Evolutionary conservation across 2,329 filamentous ascomycete genomes (phyloP).

Genomic region (Biscogniauxia sp.): DNA sequence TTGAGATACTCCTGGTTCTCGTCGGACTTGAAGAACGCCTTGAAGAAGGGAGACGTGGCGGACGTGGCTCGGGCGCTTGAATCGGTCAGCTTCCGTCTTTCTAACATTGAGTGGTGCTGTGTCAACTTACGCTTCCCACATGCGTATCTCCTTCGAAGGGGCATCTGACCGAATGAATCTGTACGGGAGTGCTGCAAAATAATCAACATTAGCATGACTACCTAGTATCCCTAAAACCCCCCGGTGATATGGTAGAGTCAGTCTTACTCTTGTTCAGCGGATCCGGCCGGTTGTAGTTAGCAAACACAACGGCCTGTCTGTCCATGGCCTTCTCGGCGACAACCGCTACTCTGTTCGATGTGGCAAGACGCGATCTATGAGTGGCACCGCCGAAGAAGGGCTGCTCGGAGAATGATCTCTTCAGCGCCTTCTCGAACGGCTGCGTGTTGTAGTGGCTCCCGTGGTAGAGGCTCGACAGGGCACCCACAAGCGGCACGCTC

Average conservation of each 20-base stretch:
- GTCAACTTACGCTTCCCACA: conserved; percentile 33
- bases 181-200: conserved; percentile 24
- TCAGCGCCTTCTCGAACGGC: conserved; percentile 27
- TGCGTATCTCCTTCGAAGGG: conserved; percentile 28
- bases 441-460: conserved; percentile 33
- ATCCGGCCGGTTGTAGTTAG: conserved; percentile 34
- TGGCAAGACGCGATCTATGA: conserved; percentile 23
- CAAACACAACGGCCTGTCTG: conserved; percentile 29
- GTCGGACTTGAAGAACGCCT: conserved; percentile 29
- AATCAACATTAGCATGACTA: conserved; percentile 3
- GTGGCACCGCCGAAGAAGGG: conserved; percentile 30
- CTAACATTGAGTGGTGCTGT: not conserved
- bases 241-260: too few relatives aligned
- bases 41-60: conserved; percentile 31
- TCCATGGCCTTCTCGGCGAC: conserved; percentile 25
- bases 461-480: conserved; percentile 31
- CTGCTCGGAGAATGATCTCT: conserved; percentile 29
- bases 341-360: conserved; percentile 30
- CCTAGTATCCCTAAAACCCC: not conserved
- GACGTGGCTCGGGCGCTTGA: conserved; percentile 31
- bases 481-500: conserved; percentile 28
- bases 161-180: conserved; percentile 28
- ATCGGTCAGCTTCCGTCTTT: not conserved
- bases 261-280: conserved; percentile 20
- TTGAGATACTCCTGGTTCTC: conserved; percentile 25